Evolutionary conservation across 202 grass and related monocot species (phyloP).

Genomic region (Setaria italica): DNA sequence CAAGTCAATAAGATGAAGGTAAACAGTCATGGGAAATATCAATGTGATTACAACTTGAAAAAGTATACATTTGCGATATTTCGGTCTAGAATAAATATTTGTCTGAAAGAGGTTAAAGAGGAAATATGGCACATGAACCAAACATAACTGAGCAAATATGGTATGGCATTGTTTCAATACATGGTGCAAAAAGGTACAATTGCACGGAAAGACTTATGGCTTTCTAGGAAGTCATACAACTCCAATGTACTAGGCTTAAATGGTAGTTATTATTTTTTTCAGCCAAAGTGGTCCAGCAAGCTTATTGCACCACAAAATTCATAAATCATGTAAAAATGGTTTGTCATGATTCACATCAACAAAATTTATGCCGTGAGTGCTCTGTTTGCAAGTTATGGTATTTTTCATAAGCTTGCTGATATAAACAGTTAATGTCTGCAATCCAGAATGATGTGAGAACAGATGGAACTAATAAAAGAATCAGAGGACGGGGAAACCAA

Average conservation of each 20-base stretch:
- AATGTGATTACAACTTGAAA: conserved; percentile 36
- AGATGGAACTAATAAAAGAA: conserved; percentile 28
- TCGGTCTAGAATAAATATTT: conserved; percentile 16
- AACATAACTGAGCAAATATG: background rate
- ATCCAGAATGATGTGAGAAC: conserved; percentile 13
- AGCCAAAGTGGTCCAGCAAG: background rate
- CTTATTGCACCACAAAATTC: conserved; percentile 28
- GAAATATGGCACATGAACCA: conserved; percentile 7
- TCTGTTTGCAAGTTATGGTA: background rate
- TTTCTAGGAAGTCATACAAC: conserved; percentile 14
- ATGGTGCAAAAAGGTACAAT: conserved; percentile 34
- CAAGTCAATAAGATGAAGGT: conserved; percentile 48
- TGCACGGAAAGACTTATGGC: background rate
- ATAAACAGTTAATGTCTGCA: conserved; percentile 12
- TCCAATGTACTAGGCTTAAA: conserved; percentile 24
- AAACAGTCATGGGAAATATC: conserved; percentile 35
- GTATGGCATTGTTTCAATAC: conserved; percentile 11
- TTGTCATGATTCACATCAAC: conserved; percentile 3
- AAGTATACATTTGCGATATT: conserved; percentile 32
- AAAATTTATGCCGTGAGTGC: conserved; percentile 5
- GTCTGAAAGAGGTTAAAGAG: conserved; percentile 6
- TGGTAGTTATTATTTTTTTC: background rate
- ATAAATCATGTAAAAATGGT: conserved; percentile 24
- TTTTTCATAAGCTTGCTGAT: conserved; percentile 31
- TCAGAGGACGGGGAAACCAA: background rate